phyloP scores from a whole-genome alignment of 306 rosid species.

The Inga oerstediana region DNA sequence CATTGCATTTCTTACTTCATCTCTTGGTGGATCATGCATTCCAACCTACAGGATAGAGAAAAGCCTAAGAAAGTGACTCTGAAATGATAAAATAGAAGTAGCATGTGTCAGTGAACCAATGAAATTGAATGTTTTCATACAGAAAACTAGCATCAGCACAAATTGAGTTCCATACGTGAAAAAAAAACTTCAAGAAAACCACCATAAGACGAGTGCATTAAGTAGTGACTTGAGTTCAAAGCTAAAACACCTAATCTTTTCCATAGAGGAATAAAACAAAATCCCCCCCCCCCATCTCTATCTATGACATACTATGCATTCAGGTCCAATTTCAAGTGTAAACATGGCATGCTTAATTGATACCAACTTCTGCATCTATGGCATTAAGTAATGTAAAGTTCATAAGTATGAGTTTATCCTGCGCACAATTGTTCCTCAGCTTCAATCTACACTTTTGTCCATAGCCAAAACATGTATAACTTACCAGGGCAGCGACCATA shows the following conservation, averaged over 20 bases:
- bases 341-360: not conserved
- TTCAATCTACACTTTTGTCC: not conserved
- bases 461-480: not conserved
- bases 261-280: not conserved
- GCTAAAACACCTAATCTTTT: not conserved
- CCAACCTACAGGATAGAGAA: slow-evolving; percentile 66
- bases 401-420: slow-evolving; percentile 2
- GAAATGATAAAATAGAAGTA: not conserved
- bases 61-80: not conserved
- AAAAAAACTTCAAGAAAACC: not conserved
- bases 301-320: not conserved
- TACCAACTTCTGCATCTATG: not conserved
- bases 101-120: not conserved
- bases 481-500: not conserved
- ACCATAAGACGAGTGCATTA: not conserved
- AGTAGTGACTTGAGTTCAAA: not conserved
- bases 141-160: not conserved
- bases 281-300: not conserved
- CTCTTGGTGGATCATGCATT: slow-evolving; percentile 99
- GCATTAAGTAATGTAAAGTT: not conserved
- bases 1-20: slow-evolving; percentile 96
- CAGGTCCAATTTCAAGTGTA: not conserved
- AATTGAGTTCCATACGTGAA: not conserved
- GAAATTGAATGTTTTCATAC: not conserved
- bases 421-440: not conserved